A percentile compares a stretch with the other conserved stretches of the same genome.
phyloP scores from a whole-genome alignment of 2,329 filamentous ascomycete genomes.

The Blastomyces gilchristii region DNA sequence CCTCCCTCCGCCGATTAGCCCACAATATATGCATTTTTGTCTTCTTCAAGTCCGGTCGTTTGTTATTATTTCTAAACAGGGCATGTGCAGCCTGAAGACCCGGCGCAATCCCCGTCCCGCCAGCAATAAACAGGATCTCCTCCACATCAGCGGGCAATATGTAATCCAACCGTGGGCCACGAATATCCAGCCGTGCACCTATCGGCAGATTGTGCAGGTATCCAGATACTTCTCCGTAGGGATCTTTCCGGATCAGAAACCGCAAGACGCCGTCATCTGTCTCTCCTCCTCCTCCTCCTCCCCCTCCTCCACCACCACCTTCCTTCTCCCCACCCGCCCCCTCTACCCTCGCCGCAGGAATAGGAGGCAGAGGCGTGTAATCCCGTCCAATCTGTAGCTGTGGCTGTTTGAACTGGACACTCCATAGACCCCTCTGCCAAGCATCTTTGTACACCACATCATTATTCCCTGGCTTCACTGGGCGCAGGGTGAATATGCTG shows the following conservation, averaged over 20 bases:
- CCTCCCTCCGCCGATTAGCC: slow-evolving; percentile 60
- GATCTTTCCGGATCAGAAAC: slow-evolving; percentile 68
- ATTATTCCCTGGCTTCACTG: slow-evolving; percentile 23
- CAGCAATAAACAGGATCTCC: slow-evolving; percentile 72
- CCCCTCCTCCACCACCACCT: slow-evolving; percentile 11
- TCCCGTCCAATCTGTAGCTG: slow-evolving; percentile 82
- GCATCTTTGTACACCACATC: slow-evolving; percentile 35
- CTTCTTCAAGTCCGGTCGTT: background rate
- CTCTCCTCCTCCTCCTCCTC: slow-evolving; percentile 20
- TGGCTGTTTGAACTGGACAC: slow-evolving; percentile 87
- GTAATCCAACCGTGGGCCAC: slow-evolving; percentile 68
- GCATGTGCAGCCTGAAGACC: slow-evolving; percentile 69
- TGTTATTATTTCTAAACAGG: slow-evolving; percentile 32
- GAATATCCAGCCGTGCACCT: slow-evolving; percentile 58
- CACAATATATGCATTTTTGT: slow-evolving; percentile 61
- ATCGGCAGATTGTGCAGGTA: slow-evolving; percentile 60
- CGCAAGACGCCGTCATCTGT: slow-evolving; percentile 41
- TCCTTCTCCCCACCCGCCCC: slow-evolving; percentile 12
- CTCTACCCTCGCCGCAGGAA: slow-evolving; percentile 12
- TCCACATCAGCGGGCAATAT: slow-evolving; percentile 45
- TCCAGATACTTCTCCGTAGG: slow-evolving; percentile 72
- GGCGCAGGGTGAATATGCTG: slow-evolving; percentile 37
- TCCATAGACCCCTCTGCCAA: slow-evolving; percentile 64
- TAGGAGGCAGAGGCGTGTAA: slow-evolving; percentile 75
- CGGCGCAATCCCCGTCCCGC: slow-evolving; percentile 84